Base-by-base conservation (phyloP, 345 rosid species). In the Camelina laxa region DNA sequence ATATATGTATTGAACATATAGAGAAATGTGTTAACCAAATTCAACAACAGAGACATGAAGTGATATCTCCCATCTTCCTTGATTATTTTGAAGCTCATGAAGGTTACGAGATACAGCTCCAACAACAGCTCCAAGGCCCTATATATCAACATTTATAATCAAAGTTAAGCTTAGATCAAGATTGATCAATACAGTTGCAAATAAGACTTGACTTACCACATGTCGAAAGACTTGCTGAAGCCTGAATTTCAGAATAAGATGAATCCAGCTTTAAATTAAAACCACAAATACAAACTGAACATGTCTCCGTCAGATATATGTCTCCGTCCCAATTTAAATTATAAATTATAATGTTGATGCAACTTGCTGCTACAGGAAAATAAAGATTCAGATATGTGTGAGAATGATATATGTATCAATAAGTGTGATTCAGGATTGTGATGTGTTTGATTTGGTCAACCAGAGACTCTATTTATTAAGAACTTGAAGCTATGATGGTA, bases 161-260 rank as follows among this genome's bases (percentile, higher is more conserved):
- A n/a, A n/a, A n/a, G n/a, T n/a, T n/a, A n/a, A n/a, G n/a, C n/a
- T n/a, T n/a, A n/a, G n/a, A n/a, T n/a, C n/a, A n/a, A n/a, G n/a
- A n/a, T n/a, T 69, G 60, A 72, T 20, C 20, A 30, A 69, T 6
- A 42, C 27, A 30, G 38, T 35, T 59, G 16, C 15, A 35, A 31
- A 14, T 6, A 35, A 59, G 44, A 21, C 21, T 49, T 16, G 16
- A 73, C 70, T 87, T 84, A 91, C 98, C 92, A 95, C 99, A 73
- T 95, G 99, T 85, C 83, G 89, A 75, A 87, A 92, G 72, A 95
- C 96, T 90, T 95, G 99, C 80, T 92, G 99, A 68, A 95, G 87
- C n/a, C n/a, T n/a, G n/a, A n/a, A n/a, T n/a, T 81, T 92, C 93
- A 53, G 99, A 92, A 78, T 89, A 53, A 57, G 31, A 42, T 21